Percentiles rank a stretch among this genome's conserved stretches.
These are phyloP conservation scores for Aurantiochytrium sp. DNA, from an alignment of 108 stramenopile genomes.

Conservation along the genomic window DNA sequence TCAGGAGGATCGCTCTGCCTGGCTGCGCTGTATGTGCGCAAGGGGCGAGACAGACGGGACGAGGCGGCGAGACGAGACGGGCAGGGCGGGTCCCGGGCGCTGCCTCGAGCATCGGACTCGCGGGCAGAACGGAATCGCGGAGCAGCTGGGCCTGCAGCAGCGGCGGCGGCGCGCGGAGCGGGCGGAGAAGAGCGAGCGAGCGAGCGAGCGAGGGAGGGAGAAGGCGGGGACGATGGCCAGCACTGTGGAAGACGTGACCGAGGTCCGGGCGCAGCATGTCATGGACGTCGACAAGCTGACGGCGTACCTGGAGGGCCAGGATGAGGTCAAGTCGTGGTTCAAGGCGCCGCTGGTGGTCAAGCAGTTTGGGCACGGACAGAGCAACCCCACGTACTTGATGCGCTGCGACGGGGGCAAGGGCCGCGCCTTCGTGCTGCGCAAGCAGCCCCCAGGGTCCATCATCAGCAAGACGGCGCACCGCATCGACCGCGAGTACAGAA, in stretches of 20 bases:
- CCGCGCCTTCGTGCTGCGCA: constrained; percentile 57
- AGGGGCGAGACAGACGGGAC: no score
- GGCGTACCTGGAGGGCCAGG: neutral
- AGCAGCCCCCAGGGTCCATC: constrained; percentile 58
- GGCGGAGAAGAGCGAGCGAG: no score
- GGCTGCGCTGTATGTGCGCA: no score
- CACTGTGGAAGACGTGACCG: neutral
- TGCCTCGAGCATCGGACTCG: no score
- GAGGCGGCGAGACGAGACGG: no score
- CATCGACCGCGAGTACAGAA: constrained; percentile 79
- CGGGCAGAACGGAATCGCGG: no score
- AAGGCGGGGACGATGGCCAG: neutral
- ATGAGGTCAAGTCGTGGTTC: neutral
- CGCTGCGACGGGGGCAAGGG: constrained; percentile 34
- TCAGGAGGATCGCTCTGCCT: no score
- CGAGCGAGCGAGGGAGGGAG: no score
- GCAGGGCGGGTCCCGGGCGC: no score
- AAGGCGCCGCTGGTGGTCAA: neutral
- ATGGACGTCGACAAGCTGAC: constrained; percentile 1
- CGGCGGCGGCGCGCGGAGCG: no score
- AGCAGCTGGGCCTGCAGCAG: no score
- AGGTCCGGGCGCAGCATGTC: neutral
- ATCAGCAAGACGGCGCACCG: constrained; percentile 85
- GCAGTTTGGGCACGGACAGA: constrained; percentile 84
- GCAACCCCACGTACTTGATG: constrained; percentile 78